Percentiles rank a stretch among this genome's conserved stretches.
Evolutionary conservation across 345 rosid species (phyloP).

Genomic region (Lenwebbia sp.): DNA sequence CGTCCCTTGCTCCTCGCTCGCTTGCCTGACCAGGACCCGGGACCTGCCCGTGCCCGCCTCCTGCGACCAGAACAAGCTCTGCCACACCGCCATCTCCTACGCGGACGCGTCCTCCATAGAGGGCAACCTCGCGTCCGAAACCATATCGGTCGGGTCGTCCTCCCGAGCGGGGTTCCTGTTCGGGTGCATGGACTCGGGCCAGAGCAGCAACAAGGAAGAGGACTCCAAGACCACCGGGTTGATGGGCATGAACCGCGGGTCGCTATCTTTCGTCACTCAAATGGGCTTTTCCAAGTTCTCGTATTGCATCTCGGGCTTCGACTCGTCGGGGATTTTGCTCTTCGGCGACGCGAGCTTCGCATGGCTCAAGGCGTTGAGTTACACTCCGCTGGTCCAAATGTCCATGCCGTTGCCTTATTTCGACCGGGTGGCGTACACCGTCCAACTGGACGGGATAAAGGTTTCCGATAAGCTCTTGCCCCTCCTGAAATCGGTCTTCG

Average conservation of each 20-base stretch:
- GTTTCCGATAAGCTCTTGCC: slow-evolving; percentile 46
- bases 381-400: slow-evolving; percentile 65
- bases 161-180: slow-evolving; percentile 36
- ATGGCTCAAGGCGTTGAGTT: slow-evolving; percentile 34
- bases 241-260: slow-evolving; percentile 89
- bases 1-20: slow-evolving; percentile 57
- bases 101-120: slow-evolving; percentile 82
- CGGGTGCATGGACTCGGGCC: slow-evolving; percentile 73
- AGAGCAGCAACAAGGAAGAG: slow-evolving; percentile 54
- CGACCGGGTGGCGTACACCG: slow-evolving; percentile 83
- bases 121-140: slow-evolving; percentile 70
- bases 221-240: slow-evolving; percentile 62
- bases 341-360: slow-evolving; percentile 66
- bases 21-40: slow-evolving; percentile 47
- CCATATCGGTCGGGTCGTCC: slow-evolving; percentile 41
- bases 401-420: slow-evolving; percentile 69
- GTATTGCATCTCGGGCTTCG: slow-evolving; percentile 69
- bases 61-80: slow-evolving; percentile 56
- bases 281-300: slow-evolving; percentile 78
- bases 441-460: slow-evolving; percentile 82
- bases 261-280: slow-evolving; percentile 68
- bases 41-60: slow-evolving; percentile 75
- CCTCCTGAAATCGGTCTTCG: slow-evolving; percentile 46
- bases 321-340: slow-evolving; percentile 55
- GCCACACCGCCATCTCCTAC: slow-evolving; percentile 69